Evolutionary conservation across 345 rosid species (phyloP).

Genomic region (Eucalyptus leucophloia): DNA sequence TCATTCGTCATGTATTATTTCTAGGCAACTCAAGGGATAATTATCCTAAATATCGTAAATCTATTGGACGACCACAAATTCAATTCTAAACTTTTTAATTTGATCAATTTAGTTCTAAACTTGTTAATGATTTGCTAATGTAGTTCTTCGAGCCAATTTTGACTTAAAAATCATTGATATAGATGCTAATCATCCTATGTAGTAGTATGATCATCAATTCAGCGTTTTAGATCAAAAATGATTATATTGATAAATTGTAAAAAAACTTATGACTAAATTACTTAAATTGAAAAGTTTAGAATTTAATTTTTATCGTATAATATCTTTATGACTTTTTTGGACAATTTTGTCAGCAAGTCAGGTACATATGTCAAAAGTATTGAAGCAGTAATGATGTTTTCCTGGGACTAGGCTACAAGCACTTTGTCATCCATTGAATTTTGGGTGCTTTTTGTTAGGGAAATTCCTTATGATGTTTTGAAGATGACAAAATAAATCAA

Average conservation of each 20-base stretch:
- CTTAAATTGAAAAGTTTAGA: too few relatives aligned
- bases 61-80: background rate
- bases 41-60: too few relatives aligned
- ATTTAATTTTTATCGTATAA: accelerated
- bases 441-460: too few relatives aligned
- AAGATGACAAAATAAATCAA: too few relatives aligned
- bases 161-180: accelerated
- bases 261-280: accelerated
- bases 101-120: too few relatives aligned
- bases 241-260: too few relatives aligned
- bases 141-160: too few relatives aligned
- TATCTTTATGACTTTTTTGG: accelerated
- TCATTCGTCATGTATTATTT: too few relatives aligned
- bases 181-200: accelerated
- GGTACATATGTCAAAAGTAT: background rate
- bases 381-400: background rate
- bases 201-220: too few relatives aligned
- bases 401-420: background rate
- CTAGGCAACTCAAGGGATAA: background rate
- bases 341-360: accelerated
- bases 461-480: too few relatives aligned
- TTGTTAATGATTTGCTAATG: too few relatives aligned
- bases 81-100: accelerated
- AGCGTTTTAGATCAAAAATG: accelerated
- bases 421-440: background rate